Evolutionary conservation across 768 basidiomycete species (phyloP), one percentile per base, ranked within the genome.

Genomic region (Agaricus blazei): DNA sequence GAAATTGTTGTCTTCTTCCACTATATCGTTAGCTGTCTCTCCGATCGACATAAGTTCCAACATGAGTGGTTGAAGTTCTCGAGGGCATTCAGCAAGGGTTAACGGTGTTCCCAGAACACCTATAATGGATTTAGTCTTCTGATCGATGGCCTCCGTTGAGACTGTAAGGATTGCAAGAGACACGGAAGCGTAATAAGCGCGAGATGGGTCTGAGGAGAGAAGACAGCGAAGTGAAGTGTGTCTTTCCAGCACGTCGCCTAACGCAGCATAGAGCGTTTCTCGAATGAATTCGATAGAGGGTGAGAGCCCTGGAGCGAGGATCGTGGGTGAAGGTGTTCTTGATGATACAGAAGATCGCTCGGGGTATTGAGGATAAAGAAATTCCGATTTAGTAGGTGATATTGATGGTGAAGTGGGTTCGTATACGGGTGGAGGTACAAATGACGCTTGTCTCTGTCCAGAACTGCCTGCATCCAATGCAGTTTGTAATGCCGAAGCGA

Each of bases 211-310:
- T 12, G 64, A 62, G n/a, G 70, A 70, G 54, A 93, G 78, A 9
- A 87, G 75, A 0, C 62, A 54, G 2, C 79, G 79, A 5, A 93
- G 76, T 2, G 76, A 72, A 0, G 79, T 76, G 11, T 74, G 77
- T 3, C 72, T 72, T 48, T 83, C 78, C 44, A 93, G 75, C 0
- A 79, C 82, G 59, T 90, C 88, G 0, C 78, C 90, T 3, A 93
- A 75, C 2, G 88, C 81, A 0, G 91, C 89, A 67, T 93, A 94
- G 15, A 94, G 78, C 0, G 91, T 92, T 68, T 94, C 90, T 27
- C 92, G 87, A 57, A 94, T 93, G 64, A 88, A 75, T 52, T 84
- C 81, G 59, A 93, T 86, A 0, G 83, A 85, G 3, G 81, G 80
- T 0, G 87, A 80, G 44, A 38, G 12, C 23, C 78, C 71, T 14